Base-by-base conservation (phyloP, 768 basidiomycete genomes). In the Phylloporus rhodoxanthus region DNA sequence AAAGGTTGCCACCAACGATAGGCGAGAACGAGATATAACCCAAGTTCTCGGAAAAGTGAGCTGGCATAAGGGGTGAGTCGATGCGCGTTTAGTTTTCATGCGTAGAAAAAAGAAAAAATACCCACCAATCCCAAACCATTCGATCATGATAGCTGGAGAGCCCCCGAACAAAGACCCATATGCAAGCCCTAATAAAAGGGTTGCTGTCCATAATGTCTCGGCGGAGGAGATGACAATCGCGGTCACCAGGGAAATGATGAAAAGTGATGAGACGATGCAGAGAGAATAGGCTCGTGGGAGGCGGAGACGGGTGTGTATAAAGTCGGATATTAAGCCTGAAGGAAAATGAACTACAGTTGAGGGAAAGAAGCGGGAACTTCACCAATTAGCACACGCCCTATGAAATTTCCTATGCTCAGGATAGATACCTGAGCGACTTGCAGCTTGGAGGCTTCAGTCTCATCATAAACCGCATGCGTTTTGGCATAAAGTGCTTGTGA, bases 111-210 rank as follows among this genome's bases (percentile, higher is more conserved):
- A 19, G 10, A 28, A 45, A 15, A 6, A 19, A 9, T 2, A 81
- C 86, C 62, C 58, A 88, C 87, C 72, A 59, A 94, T 72, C 5
- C 91, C 91, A 57, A 93, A 94, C 89, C 88, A 92, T 57, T 94
- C 92, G 23, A 93, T 75, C 44, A 80, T 75, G 29, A 94, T 73
- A 15, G 84, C 81, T 0, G 89, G 87, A 59, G 78, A 75, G 33
- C 87, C 70, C 3, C 85, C 86, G 61, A 88, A 91, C 45, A 81
- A 61, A 43, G 80, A 75, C 3, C 91, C 91, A 57, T 92, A 87
- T 0, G 83, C 81, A 23, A 74, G 58, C 14, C 66, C 64, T 11
- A 74, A 55, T 25, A 68, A 44, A 17, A 64, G 57, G 23, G 62
- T 68, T 10, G 66, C 62, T 33, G 57, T 44, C 88, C 91, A 94